A percentile compares a stretch with the other conserved stretches of the same genome.
These are phyloP conservation scores for Ganoderma resinaceum DNA, from an alignment of 1,284 basidiomycete species.

Conservation along the genomic window DNA sequence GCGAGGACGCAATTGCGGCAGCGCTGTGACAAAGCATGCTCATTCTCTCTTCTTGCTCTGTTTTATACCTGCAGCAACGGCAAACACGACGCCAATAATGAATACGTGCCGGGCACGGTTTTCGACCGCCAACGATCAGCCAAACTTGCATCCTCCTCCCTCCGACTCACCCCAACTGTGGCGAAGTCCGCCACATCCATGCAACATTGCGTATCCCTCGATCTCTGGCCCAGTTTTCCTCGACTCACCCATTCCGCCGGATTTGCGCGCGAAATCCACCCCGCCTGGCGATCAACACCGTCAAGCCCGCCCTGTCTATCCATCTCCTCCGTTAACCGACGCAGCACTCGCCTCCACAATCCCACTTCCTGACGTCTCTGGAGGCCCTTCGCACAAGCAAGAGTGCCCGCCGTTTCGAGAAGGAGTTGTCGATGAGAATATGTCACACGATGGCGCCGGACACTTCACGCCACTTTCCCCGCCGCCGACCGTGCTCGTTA, in stretches of 20 bases:
- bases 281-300: conserved; percentile 26
- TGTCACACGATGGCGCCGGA: conserved; percentile 32
- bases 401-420: conserved; percentile 14
- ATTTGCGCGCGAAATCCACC: conserved; percentile 23
- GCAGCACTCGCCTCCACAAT: conserved; percentile 33
- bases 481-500: conserved; percentile 31
- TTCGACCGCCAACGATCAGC: conserved; percentile 25
- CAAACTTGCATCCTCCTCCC: conserved; percentile 18
- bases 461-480: conserved; percentile 33
- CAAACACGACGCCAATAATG: conserved; percentile 35
- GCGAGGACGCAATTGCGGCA: too few relatives aligned
- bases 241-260: conserved; percentile 9
- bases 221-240: conserved; percentile 6
- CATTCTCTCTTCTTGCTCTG: background rate
- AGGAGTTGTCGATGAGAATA: conserved; percentile 22
- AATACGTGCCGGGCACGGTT: conserved; percentile 33
- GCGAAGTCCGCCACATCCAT: conserved; percentile 26
- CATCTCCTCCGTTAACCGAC: conserved; percentile 36
- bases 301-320: conserved; percentile 27
- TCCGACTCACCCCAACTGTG: conserved; percentile 19
- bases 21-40: conserved; percentile 27
- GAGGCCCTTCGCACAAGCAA: conserved; percentile 14
- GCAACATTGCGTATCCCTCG: conserved; percentile 16
- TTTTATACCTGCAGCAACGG: conserved; percentile 25
- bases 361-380: conserved; percentile 30